These are phyloP conservation scores for Claviceps monticola DNA, from an alignment of 2,329 filamentous ascomycete genomes.

Conservation along the genomic window DNA sequence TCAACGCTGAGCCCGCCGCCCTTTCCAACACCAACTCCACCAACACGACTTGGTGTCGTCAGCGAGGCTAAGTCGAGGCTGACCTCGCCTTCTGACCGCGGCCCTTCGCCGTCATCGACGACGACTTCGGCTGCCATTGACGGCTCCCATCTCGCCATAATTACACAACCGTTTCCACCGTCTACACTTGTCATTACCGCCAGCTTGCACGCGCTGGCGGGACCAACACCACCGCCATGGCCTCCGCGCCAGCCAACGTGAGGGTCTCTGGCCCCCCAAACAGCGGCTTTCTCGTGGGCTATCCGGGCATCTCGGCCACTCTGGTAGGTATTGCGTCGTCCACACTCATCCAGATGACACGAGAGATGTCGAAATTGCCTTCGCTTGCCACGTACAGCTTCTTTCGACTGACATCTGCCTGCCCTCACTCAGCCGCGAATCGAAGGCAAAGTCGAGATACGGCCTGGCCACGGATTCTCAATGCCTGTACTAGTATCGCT, in stretches of 20 bases:
- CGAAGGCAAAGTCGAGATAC: constrained; percentile 94
- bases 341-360: neutral
- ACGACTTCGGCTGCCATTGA: neutral
- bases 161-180: neutral
- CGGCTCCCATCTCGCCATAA: neutral
- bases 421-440: constrained; percentile 66
- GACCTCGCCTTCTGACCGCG: neutral
- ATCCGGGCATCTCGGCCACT: constrained; percentile 94
- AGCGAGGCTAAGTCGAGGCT: neutral
- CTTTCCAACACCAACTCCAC: too few relatives aligned
- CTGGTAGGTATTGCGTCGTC: constrained; percentile 49
- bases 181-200: constrained; percentile 2
- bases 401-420: neutral
- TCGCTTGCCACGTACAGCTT: neutral
- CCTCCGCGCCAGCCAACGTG: constrained; percentile 39
- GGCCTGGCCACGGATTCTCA: constrained; percentile 70
- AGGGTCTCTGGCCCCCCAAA: constrained; percentile 95
- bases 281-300: constrained; percentile 90
- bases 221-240: constrained; percentile 15
- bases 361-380: neutral
- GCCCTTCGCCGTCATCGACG: neutral
- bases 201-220: constrained; percentile 7
- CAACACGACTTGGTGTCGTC: constrained; percentile 1
- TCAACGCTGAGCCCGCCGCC: too few relatives aligned
- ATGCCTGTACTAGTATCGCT: constrained; percentile 84